Conservation (phyloP, 2,329 filamentous ascomycete species). For the Thelonectria discophora region DNA sequence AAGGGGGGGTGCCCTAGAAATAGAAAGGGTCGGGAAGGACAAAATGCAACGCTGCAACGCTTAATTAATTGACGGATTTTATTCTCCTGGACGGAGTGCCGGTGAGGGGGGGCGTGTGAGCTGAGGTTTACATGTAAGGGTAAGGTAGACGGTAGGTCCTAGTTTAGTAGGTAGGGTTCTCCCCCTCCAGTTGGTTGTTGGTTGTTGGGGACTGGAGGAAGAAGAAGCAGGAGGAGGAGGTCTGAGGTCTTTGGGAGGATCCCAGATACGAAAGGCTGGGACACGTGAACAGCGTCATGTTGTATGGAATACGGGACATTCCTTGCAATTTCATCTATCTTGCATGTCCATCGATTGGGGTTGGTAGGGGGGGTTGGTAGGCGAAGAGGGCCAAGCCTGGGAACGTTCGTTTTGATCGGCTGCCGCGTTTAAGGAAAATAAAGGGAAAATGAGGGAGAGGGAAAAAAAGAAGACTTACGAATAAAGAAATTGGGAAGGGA, state of each 20-base stretch:
- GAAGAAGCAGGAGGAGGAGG: neutral
- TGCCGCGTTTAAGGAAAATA: neutral
- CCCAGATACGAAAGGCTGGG: neutral
- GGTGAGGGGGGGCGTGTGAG: neutral
- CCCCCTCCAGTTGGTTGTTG: conserved; percentile 2
- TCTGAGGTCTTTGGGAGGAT: conserved; percentile 5
- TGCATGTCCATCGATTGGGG: conserved; percentile 15
- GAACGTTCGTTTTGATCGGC: neutral
- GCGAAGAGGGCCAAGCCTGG: neutral
- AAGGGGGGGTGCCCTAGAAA: conserved; percentile 18
- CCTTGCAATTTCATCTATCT: conserved; percentile 25
- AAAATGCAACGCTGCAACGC: conserved; percentile 16
- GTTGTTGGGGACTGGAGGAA: neutral
- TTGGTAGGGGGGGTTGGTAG: neutral
- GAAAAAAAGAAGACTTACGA: no score
- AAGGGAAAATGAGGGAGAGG: no score
- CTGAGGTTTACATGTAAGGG: no score
- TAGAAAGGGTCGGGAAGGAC: conserved; percentile 10
- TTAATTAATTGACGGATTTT: conserved; percentile 17
- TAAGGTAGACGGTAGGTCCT: no score
- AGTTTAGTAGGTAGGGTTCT: neutral
- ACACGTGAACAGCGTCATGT: conserved; percentile 18
- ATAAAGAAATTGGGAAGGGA: no score
- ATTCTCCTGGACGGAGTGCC: conserved; percentile 1
- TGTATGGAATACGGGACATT: conserved; percentile 14